Conservation (phyloP, 2,329 filamentous ascomycete species). For the Rosellinia necatrix region DNA sequence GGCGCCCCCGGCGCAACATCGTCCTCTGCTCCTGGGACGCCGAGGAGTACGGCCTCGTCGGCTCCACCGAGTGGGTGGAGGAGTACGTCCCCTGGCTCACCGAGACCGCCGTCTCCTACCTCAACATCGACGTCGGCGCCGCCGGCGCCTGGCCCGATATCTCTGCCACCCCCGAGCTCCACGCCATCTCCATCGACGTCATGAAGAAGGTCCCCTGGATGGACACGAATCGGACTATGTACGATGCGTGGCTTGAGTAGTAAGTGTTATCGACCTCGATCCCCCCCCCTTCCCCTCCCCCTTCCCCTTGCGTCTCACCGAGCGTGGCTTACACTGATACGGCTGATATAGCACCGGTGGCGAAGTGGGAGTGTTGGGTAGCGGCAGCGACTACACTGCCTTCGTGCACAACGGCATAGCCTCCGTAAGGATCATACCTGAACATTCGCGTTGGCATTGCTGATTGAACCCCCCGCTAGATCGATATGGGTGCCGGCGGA, state of each 20-base stretch:
- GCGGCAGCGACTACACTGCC: constrained; percentile 69
- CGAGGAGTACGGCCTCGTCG: constrained; percentile 79
- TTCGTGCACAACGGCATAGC: constrained; percentile 62
- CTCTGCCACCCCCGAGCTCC: constrained; percentile 68
- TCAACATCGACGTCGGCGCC: constrained; percentile 77
- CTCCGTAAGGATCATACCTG: constrained; percentile 37
- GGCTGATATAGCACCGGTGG: constrained; percentile 43
- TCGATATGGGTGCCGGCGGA: constrained; percentile 60
- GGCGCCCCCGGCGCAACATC: constrained; percentile 79
- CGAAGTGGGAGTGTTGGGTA: constrained; percentile 62
- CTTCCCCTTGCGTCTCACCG: neutral
- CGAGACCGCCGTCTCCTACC: constrained; percentile 71
- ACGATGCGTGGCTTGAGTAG: constrained; percentile 47
- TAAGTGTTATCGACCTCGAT: constrained; percentile 8
- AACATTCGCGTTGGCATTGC: constrained; percentile 41
- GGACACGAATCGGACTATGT: constrained; percentile 45
- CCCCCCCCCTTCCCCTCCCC: too few relatives aligned
- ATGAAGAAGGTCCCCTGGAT: constrained; percentile 67
- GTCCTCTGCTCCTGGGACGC: constrained; percentile 75
- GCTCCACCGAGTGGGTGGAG: constrained; percentile 86
- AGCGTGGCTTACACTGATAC: neutral
- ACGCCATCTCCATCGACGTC: constrained; percentile 66
- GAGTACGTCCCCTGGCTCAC: constrained; percentile 79
- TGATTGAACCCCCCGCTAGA: constrained; percentile 41
- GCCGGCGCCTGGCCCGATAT: constrained; percentile 62